phyloP scores from a whole-genome alignment of 2,329 filamentous ascomycete genomes.

The Tolypocladium ophioglossoides region DNA sequence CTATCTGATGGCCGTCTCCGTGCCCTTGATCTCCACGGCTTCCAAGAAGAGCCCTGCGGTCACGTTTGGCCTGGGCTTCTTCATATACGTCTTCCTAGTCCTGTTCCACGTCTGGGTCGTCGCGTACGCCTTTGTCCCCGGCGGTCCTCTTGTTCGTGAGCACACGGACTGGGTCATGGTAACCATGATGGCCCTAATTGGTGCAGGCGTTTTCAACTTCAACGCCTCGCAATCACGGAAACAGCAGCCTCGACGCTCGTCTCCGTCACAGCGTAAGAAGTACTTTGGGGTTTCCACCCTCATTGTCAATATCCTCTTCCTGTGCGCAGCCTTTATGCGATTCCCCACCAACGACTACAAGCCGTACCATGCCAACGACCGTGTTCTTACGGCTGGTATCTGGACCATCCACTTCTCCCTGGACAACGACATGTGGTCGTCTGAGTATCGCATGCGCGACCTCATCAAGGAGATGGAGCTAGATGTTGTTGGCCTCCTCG shows the following conservation, averaged over 20 bases:
- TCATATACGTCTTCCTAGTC: constrained; percentile 86
- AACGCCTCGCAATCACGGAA: constrained; percentile 37
- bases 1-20: constrained; percentile 73
- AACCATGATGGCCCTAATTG: constrained; percentile 73
- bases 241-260: constrained; percentile 16
- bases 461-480: constrained; percentile 88
- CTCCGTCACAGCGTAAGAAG: constrained; percentile 35
- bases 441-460: constrained; percentile 86
- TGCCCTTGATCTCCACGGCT: constrained; percentile 65
- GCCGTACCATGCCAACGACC: constrained; percentile 80
- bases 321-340: constrained; percentile 73
- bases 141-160: constrained; percentile 83
- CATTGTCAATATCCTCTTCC: constrained; percentile 69
- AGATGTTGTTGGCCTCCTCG: constrained; percentile 92
- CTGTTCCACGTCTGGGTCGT: constrained; percentile 99
- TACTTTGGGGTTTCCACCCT: constrained; percentile 50
- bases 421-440: constrained; percentile 98
- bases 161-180: constrained; percentile 95
- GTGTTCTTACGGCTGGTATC: constrained; percentile 85
- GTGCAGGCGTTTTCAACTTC: constrained; percentile 71
- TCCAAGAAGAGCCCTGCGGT: constrained; percentile 65
- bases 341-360: constrained; percentile 90
- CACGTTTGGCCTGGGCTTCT: constrained; percentile 80
- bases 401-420: constrained; percentile 98
- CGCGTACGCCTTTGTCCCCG: constrained; percentile 94